phyloP scores from a whole-genome alignment of 331 rosid genomes.

The Telfairia occidentalis region DNA sequence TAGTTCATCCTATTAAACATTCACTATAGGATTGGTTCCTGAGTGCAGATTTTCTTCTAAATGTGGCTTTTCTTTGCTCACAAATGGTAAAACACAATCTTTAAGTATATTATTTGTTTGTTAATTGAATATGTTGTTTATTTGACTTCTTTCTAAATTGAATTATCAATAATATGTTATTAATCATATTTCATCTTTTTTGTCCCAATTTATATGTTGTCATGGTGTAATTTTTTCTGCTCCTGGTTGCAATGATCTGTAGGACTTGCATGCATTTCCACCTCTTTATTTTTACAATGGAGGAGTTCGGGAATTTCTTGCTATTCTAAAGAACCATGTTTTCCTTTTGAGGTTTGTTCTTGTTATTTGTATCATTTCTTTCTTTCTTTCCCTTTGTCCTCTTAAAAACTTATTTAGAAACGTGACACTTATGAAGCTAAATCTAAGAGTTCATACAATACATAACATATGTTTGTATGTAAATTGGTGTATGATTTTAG shows the following conservation, averaged over 20 bases:
- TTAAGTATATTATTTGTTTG: no score
- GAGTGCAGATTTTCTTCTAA: no score
- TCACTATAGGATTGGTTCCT: no score
- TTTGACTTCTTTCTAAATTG: no score
- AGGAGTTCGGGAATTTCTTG: slow-evolving; percentile 89
- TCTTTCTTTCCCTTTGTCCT: neutral
- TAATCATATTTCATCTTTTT: no score
- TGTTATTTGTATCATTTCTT: no score
- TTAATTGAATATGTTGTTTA: no score
- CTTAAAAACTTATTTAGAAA: neutral
- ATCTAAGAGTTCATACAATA: neutral
- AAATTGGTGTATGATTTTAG: neutral
- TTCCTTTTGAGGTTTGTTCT: slow-evolving; percentile 66
- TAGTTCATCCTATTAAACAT: no score
- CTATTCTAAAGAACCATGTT: slow-evolving; percentile 70
- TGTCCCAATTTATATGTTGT: slow-evolving; percentile 1
- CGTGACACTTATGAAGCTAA: neutral
- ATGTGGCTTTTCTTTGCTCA: no score
- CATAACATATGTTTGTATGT: neutral
- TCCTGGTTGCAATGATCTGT: slow-evolving; percentile 17
- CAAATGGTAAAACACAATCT: no score
- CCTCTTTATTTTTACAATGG: slow-evolving; percentile 91
- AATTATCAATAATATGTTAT: no score
- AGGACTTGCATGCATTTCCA: slow-evolving; percentile 94
- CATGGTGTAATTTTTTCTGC: slow-evolving; percentile 10